Conservation (phyloP, 1,284 basidiomycete genomes). For the Waitea zeae region DNA sequence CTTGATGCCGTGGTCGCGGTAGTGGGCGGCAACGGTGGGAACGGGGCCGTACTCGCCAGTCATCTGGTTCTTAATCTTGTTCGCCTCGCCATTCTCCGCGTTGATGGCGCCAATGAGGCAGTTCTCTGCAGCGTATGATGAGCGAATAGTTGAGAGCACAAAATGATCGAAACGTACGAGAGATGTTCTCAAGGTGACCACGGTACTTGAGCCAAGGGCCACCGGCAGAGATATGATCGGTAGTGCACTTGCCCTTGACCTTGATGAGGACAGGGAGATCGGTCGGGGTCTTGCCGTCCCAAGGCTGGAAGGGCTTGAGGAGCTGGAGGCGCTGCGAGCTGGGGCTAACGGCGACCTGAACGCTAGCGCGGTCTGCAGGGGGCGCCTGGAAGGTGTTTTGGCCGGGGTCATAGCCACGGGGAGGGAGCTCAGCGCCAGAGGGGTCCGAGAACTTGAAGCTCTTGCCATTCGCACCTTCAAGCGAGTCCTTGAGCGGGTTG, state of each 20-base stretch:
- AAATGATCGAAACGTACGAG: too few species aligned
- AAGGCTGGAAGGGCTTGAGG: slow-evolving; percentile 79
- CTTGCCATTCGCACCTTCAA: slow-evolving; percentile 88
- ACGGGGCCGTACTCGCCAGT: slow-evolving; percentile 81
- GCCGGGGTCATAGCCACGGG: slow-evolving; percentile 90
- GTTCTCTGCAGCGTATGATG: slow-evolving; percentile 75
- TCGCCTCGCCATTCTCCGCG: slow-evolving; percentile 87
- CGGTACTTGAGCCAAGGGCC: slow-evolving; percentile 99
- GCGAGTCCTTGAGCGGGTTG: slow-evolving; percentile 89
- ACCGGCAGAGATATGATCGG: slow-evolving; percentile 86
- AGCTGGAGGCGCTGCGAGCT: slow-evolving; percentile 91
- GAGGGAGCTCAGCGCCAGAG: slow-evolving; percentile 81
- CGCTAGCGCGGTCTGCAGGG: slow-evolving; percentile 68
- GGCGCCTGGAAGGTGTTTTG: slow-evolving; percentile 96
- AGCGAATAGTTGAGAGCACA: slow-evolving; percentile 1
- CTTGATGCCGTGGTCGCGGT: slow-evolving; percentile 80
- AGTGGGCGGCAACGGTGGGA: slow-evolving; percentile 71
- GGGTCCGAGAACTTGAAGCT: slow-evolving; percentile 94
- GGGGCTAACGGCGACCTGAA: slow-evolving; percentile 80
- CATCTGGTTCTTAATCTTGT: slow-evolving; percentile 85
- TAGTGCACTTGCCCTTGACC: slow-evolving; percentile 98
- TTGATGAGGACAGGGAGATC: slow-evolving; percentile 94
- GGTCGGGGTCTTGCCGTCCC: slow-evolving; percentile 85
- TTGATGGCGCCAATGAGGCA: slow-evolving; percentile 97
- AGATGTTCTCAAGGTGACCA: slow-evolving; percentile 98